Base-by-base conservation (phyloP, 1,284 basidiomycete species). In the Farysia itapuensis region DNA sequence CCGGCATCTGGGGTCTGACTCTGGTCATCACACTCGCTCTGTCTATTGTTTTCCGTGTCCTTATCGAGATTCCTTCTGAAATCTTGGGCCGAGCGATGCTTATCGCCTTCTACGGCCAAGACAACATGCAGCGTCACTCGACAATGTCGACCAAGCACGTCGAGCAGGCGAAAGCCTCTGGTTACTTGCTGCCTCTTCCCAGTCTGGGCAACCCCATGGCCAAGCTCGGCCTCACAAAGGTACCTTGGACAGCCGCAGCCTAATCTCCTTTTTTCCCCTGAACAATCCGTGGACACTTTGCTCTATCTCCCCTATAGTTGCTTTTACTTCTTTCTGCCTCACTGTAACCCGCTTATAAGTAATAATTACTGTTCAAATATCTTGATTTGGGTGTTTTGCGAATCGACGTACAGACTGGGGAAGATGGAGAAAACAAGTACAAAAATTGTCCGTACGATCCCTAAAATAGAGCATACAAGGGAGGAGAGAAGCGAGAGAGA, bases 171-270 rank as follows among this genome's bases (percentile, higher is more conserved):
- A 37, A 39, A 7, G 28, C 38, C 15, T 43, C 43, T n/a, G 52
- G 52, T 1, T 56, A 56, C 22, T 25, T 56, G 22, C 21, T 56
- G 30, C 58, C 51, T 0, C n/a, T 56, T 14, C 58, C 58, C 1
- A 56, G 48, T 30, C 31, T 63, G 14, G 58, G 58, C n/a, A 56
- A 63, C 36, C 58, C 52, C 2, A 56, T 51, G 52, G 52, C 58
- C 16, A 63, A 63, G 44, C 35, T 63, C 26, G 50, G 50, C 4
- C 34, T 60, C 31, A 54, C 50, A 14, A 60, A 60, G 43, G 37
- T 54, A 9, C 51, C 50, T 1, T 53, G 50, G 57, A 11, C 16
- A 19, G 16, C 35, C 16, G 19, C 6, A 13, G 19, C 19, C 16
- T 15, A 35, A 20, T 21, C n/a, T n/a, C n/a, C 34, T 35, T 9